Base-by-base conservation (phyloP, 495 filamentous ascomycete species). In the Apiosordaria backusii region DNA sequence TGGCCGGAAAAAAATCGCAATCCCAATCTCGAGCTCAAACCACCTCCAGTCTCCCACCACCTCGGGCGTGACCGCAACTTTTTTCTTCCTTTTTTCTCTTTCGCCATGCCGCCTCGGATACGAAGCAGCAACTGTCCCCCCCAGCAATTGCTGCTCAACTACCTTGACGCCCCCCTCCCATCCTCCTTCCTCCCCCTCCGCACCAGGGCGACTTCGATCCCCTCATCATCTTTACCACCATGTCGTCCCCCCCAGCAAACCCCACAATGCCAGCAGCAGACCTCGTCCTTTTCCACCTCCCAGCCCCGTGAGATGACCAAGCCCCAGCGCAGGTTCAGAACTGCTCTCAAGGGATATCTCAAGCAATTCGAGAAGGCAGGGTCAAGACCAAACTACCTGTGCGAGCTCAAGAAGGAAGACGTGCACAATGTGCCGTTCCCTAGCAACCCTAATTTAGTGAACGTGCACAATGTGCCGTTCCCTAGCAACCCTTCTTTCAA, bases 401-500 rank as follows among this genome's bases (percentile, higher is more conserved):
- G 23, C 25, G 45, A 50, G 50, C 4, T 0, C 18, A 10, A 60
- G 23, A 3, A 1, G 13, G 25, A 26, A 18, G 10, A 22, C 4
- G 18, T 57, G 25, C 57, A 69, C 50, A 70, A 45, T 13, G 9
- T 72, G 59, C 91, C 92, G 0, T 98, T 96, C 71, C 93, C 92
- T 0, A 68, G 85, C 50, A 98, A 98, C n/a, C n/a, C n/a, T n/a
- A n/a, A n/a, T n/a, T n/a, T n/a, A n/a, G n/a, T n/a, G n/a, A 7
- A 24, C 3, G 15, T 59, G 29, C 57, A 70, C 50, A 71, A n/a
- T n/a, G n/a, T 72, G 60, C 91, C 92, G 0, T 98, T 96, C 71
- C 93, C 92, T 0, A 68, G 85, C 50, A 98, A 98, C n/a, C n/a
- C n/a, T n/a, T n/a, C n/a, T n/a, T 99, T 96, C 76, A 69, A 77